phyloP scores from a whole-genome alignment of 1,284 basidiomycete genomes.

The Schizophyllum amplum region DNA sequence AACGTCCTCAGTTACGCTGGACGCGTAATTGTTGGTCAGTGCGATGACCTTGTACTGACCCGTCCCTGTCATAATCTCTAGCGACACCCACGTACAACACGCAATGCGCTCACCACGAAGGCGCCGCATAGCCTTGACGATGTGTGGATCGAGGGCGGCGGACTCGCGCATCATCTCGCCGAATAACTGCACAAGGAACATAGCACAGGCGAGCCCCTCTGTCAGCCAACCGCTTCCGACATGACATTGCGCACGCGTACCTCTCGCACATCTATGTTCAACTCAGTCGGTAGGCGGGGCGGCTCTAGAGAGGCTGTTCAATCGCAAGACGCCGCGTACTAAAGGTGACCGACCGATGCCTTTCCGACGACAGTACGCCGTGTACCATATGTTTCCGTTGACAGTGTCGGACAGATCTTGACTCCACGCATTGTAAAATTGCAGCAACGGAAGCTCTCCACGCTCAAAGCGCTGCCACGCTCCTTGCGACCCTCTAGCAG shows the following conservation, averaged over 20 bases:
- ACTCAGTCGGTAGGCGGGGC: constrained; percentile 44
- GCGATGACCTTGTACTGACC: constrained; percentile 59
- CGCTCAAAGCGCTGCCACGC: constrained; percentile 77
- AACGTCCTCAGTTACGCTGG: constrained; percentile 25
- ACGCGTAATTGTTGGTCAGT: constrained; percentile 67
- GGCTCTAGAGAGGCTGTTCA: constrained; percentile 34
- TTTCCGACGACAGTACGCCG: constrained; percentile 51
- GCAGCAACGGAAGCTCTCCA: constrained; percentile 56
- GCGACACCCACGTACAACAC: background rate
- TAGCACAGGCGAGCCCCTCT: no score
- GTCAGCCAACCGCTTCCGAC: no score
- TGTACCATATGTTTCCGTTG: constrained; percentile 59
- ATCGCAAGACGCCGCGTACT: constrained; percentile 4
- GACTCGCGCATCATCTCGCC: constrained; percentile 70
- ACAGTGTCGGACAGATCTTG: constrained; percentile 60
- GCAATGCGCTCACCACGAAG: constrained; percentile 46
- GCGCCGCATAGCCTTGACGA: constrained; percentile 58
- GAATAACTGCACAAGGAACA: constrained; percentile 47
- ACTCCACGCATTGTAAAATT: constrained; percentile 64
- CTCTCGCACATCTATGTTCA: constrained; percentile 64
- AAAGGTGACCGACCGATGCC: constrained; percentile 29
- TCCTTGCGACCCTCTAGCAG: constrained; percentile 50
- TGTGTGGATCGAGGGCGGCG: constrained; percentile 44
- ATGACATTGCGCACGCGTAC: constrained; percentile 29
- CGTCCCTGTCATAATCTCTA: constrained; percentile 9